phyloP scores from a whole-genome alignment of 257 asterid genomes.

The Solanum clarkiae region DNA sequence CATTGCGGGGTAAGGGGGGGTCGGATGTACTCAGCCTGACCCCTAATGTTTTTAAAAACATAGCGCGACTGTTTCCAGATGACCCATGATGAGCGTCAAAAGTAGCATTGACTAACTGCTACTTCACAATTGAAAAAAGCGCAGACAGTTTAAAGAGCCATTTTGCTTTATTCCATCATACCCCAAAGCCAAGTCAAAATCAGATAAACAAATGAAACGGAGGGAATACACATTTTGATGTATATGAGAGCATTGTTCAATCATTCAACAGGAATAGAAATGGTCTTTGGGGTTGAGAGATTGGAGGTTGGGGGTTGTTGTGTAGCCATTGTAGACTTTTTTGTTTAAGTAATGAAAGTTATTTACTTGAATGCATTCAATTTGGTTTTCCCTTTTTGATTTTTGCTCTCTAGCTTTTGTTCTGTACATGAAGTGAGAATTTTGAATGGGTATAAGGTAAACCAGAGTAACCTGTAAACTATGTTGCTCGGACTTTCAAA shows the following conservation, averaged over 20 bases:
- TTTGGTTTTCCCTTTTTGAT: neutral
- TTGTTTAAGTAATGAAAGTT: neutral
- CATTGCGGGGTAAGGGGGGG: too few relatives aligned
- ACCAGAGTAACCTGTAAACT: neutral
- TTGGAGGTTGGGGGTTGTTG: neutral
- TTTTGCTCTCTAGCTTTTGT: neutral
- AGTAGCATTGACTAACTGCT: too few relatives aligned
- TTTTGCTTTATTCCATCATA: too few relatives aligned
- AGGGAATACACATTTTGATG: neutral
- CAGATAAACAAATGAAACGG: too few relatives aligned
- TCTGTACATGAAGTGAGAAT: neutral
- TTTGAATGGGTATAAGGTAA: neutral
- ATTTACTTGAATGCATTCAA: neutral
- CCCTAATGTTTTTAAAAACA: too few relatives aligned
- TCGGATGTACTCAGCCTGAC: too few relatives aligned
- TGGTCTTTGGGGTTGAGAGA: neutral
- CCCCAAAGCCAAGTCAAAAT: too few relatives aligned
- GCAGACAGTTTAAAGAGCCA: too few relatives aligned
- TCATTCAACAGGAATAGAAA: neutral
- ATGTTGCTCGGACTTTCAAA: neutral
- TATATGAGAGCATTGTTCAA: neutral
- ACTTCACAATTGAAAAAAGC: too few relatives aligned
- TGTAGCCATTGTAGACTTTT: neutral
- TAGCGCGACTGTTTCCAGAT: too few relatives aligned
- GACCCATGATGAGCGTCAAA: too few relatives aligned